Percentiles rank a stretch among this genome's conserved stretches.
phyloP scores from a whole-genome alignment of 176 grass and related monocot species.

The Ampelocalamus luodianensis region DNA sequence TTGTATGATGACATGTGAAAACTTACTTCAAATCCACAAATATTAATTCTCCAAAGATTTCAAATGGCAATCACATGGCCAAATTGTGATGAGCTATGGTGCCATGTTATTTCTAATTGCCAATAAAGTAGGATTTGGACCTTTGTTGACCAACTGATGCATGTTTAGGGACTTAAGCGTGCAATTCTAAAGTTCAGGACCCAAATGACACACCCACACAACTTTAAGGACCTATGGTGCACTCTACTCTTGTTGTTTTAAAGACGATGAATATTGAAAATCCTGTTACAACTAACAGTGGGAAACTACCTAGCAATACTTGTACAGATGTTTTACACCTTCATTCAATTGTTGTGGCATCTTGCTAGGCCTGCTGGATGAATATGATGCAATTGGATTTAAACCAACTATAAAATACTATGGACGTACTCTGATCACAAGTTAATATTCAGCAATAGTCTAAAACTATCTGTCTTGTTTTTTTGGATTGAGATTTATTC shows the following conservation, averaged over 20 bases:
- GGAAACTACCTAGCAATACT: background rate
- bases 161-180: too few relatives aligned
- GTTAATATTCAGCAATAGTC: background rate
- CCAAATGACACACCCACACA: too few relatives aligned
- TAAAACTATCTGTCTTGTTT: background rate
- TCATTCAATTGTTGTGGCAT: background rate
- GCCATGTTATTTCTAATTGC: background rate
- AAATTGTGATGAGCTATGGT: background rate
- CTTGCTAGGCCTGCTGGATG: background rate
- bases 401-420: background rate
- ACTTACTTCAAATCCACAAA: too few relatives aligned
- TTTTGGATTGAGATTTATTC: background rate
- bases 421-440: conserved; percentile 6
- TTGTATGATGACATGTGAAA: background rate
- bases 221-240: too few relatives aligned
- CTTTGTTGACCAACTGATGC: background rate
- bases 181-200: too few relatives aligned
- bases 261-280: background rate
- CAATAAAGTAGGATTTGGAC: background rate
- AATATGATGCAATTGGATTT: conserved; percentile 4
- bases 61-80: background rate
- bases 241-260: background rate
- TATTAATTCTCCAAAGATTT: too few relatives aligned
- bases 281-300: conserved; percentile 2
- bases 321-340: background rate